Percentiles rank a stretch among this genome's conserved stretches.
Conservation (phyloP, 495 filamentous ascomycete genomes). For the Pseudevernia furfuracea region DNA sequence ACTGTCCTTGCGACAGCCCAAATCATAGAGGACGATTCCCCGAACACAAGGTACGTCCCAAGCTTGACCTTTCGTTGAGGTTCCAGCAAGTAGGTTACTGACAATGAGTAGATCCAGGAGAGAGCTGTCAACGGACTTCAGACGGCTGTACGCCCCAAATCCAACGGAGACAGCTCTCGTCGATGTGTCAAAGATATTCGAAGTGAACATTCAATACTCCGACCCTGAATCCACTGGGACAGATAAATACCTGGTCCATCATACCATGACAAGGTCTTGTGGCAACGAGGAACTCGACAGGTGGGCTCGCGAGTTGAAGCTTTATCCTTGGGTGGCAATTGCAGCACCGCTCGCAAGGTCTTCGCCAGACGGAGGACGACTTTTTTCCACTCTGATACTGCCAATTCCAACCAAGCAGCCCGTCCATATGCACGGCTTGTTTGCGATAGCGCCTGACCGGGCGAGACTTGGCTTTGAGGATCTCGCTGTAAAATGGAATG, state of each 20-base stretch:
- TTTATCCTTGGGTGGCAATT: conserved; percentile 38
- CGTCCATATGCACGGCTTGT: conserved; percentile 38
- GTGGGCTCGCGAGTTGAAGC: conserved; percentile 33
- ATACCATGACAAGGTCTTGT: conserved; percentile 23
- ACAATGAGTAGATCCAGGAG: background rate
- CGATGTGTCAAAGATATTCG: conserved; percentile 23
- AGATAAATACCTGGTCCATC: conserved; percentile 23
- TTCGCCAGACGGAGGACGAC: conserved; percentile 26
- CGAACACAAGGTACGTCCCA: background rate
- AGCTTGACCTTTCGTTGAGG: too few species aligned
- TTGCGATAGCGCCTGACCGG: conserved; percentile 36
- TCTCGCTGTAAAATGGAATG: conserved; percentile 32
- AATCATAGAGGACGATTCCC: background rate
- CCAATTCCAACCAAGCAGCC: conserved; percentile 35
- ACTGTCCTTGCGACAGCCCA: conserved; percentile 26
- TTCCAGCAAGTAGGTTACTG: background rate
- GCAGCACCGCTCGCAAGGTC: conserved; percentile 30
- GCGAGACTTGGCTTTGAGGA: conserved; percentile 30
- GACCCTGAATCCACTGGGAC: too few species aligned
- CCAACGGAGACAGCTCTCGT: background rate
- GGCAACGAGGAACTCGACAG: conserved; percentile 24
- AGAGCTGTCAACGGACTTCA: conserved; percentile 15
- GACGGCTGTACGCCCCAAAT: conserved; percentile 10
- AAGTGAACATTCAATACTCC: conserved; percentile 15
- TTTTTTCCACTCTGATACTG: conserved; percentile 37